Evolutionary conservation across 345 rosid genomes (phyloP), one percentile per base, ranked within the genome.

Genomic region (Salix udensis): DNA sequence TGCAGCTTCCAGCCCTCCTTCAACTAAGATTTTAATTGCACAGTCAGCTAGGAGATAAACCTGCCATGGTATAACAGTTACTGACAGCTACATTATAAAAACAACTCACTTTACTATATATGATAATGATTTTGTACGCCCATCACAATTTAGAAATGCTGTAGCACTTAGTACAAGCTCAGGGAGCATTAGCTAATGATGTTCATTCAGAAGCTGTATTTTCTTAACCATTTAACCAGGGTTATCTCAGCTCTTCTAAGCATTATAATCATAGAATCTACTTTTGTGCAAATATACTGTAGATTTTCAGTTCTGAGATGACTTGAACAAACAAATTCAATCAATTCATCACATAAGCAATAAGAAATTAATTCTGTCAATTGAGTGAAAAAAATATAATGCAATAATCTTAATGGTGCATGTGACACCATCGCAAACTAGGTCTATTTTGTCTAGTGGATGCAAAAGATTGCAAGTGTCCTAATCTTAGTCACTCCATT

Each of bases 1-100:
- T 68, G 97, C 84, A 76, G 89, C 80, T 85, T 95, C 97, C 74
- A 88, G 77, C 44, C 98, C 98, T 68, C 80, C 96, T 88, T 95
- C 98, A 58, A 88, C 94, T 80, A 87, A 90, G 72, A 95, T 83
- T 85, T 95, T 95, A 68, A 93, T 87, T 14, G 84, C 97, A 80
- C 79, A 83, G 79, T 91, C 94, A 46, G 86, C 85, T 60, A 92
- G 77, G 79, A 95, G 89, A 87, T 87, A 93, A 70, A 95, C 98
- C 98, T 95, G 86, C 82, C 50, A 68, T 60, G 68, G 82, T 42
- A 72, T 40, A 73, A 68, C 67, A 71, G 76, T 82, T 82, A 83
- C 66, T 31, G 37, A 62, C 24, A 48, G 24, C 69, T 36, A 70
- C 26, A 74, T 74, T 48, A 48, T 46, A 70, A 68, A 24, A 24